phyloP scores from a whole-genome alignment of 2,329 filamentous ascomycete species.

The Xylariaceae sp. region DNA sequence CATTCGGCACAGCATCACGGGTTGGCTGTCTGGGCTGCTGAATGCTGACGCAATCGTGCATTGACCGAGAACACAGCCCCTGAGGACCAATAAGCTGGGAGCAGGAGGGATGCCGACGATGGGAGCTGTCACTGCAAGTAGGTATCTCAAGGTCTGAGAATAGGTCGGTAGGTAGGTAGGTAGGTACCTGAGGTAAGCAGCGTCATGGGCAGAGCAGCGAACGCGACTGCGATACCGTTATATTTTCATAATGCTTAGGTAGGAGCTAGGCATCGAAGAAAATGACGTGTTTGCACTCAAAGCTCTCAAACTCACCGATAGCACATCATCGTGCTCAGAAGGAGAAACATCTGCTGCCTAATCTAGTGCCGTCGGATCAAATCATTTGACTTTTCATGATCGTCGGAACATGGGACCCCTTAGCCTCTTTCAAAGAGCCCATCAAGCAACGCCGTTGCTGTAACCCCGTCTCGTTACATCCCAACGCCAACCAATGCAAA shows the following conservation, averaged over 20 bases:
- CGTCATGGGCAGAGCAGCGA: no score
- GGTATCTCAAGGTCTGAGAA: no score
- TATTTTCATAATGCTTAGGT: no score
- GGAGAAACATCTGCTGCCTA: no score
- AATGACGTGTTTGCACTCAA: not conserved
- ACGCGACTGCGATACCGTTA: no score
- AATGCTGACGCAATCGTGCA: slow-evolving; percentile 22
- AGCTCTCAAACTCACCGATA: not conserved
- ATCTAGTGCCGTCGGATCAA: not conserved
- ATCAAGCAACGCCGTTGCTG: slow-evolving; percentile 17
- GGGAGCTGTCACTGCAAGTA: no score
- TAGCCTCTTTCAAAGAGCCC: not conserved
- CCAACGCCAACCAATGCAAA: slow-evolving; percentile 20
- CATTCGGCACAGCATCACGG: not conserved
- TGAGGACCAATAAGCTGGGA: not conserved
- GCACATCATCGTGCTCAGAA: no score
- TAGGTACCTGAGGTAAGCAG: no score
- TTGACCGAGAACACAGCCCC: not conserved
- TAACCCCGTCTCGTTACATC: slow-evolving; percentile 9
- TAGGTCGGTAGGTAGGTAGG: no score
- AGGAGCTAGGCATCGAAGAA: not conserved
- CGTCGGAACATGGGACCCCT: not conserved
- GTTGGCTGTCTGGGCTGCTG: slow-evolving; percentile 2
- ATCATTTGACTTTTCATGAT: not conserved
- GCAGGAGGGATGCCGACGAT: not conserved